Conservation (phyloP, 352 stramenopile species). For the Globisporangium cystogenes region DNA sequence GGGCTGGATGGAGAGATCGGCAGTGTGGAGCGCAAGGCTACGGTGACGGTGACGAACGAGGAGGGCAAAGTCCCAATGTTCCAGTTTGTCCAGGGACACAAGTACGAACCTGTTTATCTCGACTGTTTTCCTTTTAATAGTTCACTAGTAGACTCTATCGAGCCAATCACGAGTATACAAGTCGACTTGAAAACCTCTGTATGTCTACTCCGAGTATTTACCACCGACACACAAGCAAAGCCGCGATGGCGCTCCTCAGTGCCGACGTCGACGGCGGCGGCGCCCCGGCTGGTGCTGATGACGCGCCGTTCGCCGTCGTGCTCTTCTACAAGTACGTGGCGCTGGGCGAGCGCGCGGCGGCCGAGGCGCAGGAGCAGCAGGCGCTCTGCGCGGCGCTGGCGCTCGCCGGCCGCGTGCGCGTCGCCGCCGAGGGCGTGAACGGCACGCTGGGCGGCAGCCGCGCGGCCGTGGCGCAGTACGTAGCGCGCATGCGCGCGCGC, state of each 20-base stretch:
- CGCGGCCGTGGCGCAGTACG: constrained; percentile 52
- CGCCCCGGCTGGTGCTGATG: constrained; percentile 2
- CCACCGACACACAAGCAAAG: too few species aligned
- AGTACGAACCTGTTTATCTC: too few species aligned
- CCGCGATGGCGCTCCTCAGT: too few species aligned
- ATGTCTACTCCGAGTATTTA: too few species aligned
- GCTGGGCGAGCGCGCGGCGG: constrained; percentile 34
- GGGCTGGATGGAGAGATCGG: too few species aligned
- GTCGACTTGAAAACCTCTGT: too few species aligned
- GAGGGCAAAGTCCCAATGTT: too few species aligned
- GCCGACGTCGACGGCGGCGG: constrained; percentile 4
- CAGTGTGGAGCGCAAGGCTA: neutral
- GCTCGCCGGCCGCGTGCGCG: constrained; percentile 67
- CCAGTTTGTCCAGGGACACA: too few species aligned
- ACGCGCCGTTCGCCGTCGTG: constrained; percentile 44
- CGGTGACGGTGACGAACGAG: too few species aligned
- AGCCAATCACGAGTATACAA: neutral
- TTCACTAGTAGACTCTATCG: neutral
- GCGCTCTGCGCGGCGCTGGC: constrained; percentile 38
- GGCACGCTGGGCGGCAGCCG: constrained; percentile 61
- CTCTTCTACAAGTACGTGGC: constrained; percentile 84
- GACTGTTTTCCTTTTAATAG: neutral
- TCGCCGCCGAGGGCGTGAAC: constrained; percentile 85
- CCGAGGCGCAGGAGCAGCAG: constrained; percentile 38
- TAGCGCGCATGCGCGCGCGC: constrained; percentile 39